phyloP scores from a whole-genome alignment of 306 rosid genomes.

The Rosa chinensis region DNA sequence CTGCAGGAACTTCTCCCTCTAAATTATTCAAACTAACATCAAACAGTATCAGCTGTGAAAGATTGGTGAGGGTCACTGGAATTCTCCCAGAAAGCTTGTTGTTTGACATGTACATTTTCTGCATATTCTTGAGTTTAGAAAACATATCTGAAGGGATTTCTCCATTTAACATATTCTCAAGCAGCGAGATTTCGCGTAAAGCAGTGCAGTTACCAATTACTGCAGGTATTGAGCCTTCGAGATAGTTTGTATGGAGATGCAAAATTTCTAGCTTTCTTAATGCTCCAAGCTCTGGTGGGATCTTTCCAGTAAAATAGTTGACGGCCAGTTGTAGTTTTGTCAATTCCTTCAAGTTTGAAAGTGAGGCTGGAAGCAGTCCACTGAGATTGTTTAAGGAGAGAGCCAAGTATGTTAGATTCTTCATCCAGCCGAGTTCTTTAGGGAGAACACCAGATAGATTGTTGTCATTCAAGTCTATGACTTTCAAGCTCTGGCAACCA shows the following conservation, averaged over 20 bases:
- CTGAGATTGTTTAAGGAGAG: conserved; percentile 4
- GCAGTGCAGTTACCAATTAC: conserved; percentile 31
- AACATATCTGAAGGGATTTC: conserved; percentile 27
- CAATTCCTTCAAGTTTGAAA: conserved; percentile 26
- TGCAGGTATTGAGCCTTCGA: conserved; percentile 24
- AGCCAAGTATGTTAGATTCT: conserved; percentile 14
- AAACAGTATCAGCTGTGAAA: conserved; percentile 31
- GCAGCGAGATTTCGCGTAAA: conserved; percentile 8
- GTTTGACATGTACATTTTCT: neutral
- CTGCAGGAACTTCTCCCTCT: conserved; percentile 27
- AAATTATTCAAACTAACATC: conserved; percentile 25
- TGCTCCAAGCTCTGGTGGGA: conserved; percentile 31
- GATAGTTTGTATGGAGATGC: conserved; percentile 13
- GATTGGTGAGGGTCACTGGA: conserved; percentile 31
- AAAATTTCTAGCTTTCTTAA: conserved; percentile 21
- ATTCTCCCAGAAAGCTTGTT: conserved; percentile 30
- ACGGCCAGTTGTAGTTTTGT: conserved; percentile 7
- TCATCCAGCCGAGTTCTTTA: conserved; percentile 20
- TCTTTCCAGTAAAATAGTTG: conserved; percentile 26
- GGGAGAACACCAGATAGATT: conserved; percentile 27
- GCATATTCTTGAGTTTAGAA: conserved; percentile 23
- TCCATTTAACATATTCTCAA: conserved; percentile 19
- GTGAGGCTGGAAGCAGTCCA: conserved; percentile 19
- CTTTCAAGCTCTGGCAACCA: conserved; percentile 26
- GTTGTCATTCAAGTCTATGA: conserved; percentile 17